Base-by-base conservation (phyloP, 1,284 basidiomycete species). In the Leccinum solheimii region DNA sequence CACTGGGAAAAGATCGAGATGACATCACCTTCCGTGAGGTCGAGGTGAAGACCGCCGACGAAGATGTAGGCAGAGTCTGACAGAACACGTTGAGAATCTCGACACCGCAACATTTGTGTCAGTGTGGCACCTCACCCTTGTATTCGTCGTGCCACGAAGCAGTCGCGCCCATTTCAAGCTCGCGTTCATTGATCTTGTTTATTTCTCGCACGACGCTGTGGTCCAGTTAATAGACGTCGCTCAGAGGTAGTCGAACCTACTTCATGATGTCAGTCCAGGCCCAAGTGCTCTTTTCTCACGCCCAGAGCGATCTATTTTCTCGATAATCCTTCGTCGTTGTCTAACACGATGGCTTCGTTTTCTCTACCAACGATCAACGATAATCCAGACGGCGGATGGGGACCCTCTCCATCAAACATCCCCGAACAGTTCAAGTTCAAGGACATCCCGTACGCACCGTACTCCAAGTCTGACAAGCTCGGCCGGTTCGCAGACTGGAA, bases 401-500 rank as follows among this genome's bases (percentile, higher is more conserved):
- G 91, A 2, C 90, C 90, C 5, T 92, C 91, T 3, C 80, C 85
- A 2, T 87, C 88, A 2, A 88, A 88, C 74, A 78, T 91, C 21
- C 90, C 91, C 8, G 80, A 87, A 45, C 85, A 90, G 64, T 92
- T 91, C 81, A 90, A 91, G 76, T 93, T 93, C 81, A 90, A 87
- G 73, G 91, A 93, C 72, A 96, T 98, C 66, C 95, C 95, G 43
- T 98, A 98, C 74, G 94, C 96, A 2, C 96, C 95, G 5, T 98
- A 94, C 82, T 95, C 95, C 77, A 98, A 98, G 86, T 91, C 93
- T 60, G 97, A 99, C 83, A 98, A 98, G 78, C 88, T 99, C 64
- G 95, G 94, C 60, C 91, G 96, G 63, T 94, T 99, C 74, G 97
- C 97, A 62, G 97, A 99, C 81, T 99, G 97, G 96, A 97, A 94